Base-by-base conservation (phyloP, 129 eudicot species). In the Flaveria linearis region DNA sequence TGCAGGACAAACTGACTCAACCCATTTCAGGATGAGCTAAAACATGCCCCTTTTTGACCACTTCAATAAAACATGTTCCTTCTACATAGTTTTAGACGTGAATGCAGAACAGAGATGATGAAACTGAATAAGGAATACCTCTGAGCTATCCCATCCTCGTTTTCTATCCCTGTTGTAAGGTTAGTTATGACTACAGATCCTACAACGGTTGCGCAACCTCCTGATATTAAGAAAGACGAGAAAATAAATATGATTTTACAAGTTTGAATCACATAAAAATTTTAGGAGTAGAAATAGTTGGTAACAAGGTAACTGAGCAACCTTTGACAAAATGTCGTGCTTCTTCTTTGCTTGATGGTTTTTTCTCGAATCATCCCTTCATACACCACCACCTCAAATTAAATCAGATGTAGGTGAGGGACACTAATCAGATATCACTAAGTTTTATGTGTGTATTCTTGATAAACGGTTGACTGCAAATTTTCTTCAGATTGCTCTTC, bases 341-440 rank as follows among this genome's bases (percentile, higher is more conserved):
- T 85, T 95, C 99, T 82, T 91, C 93, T 85, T 87, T 82, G 85
- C 86, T 79, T 22, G 96, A 86, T 73, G 99, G 99, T 82, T 95
- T 95, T 95, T 84, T 95, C 99, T 76, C 99, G 79, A 46, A 95
- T 84, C 56, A 47, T 79, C 71, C 96, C 99, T 87, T 95, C 88
- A 85, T 87, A 86, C 75, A 95, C 97, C 78, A 89, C 99, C 86
- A 95, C 99, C 99, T 95, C 80, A 45, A 91, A 57, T 87, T 69
- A 79, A 89, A 88, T 87, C 63, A 88, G 81, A 80, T 72, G 74
- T 68, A 79, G 71, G 84, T 86, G 51, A 91, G 91, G 16, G 26
- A 51, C 45, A 20, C 28, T 17, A 13, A 39, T n/a, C 39, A 78
- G 50, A 77, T 77, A 26, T 17, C 60, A 55, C 25, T 11, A 41